These are phyloP conservation scores for Globisporangium canariense DNA, from an alignment of 352 stramenopile species.

Conservation along the genomic window DNA sequence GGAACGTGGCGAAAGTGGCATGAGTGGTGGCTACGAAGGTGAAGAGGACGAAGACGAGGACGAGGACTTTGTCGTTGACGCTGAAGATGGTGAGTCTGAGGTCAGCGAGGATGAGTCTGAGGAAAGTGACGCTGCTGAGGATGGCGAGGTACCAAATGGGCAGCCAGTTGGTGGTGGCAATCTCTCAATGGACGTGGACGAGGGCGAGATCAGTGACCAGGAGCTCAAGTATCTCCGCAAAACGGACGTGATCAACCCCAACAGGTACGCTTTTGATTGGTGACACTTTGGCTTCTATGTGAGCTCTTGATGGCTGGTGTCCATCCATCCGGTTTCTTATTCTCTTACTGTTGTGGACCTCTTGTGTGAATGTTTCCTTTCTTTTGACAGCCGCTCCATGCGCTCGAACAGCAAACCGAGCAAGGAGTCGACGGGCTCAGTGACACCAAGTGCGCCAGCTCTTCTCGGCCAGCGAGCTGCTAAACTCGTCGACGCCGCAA, in stretches of 20 bases:
- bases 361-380: neutral
- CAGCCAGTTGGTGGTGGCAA: slow-evolving; percentile 4
- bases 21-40: neutral
- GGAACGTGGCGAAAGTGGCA: slow-evolving; percentile 12
- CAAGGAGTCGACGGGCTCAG: no score
- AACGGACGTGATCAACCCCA: slow-evolving; percentile 46
- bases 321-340: neutral
- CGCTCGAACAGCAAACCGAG: slow-evolving; percentile 19
- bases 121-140: slow-evolving; percentile 11
- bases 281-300: neutral
- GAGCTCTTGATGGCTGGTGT: neutral
- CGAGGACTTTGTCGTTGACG: slow-evolving; percentile 46
- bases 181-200: slow-evolving; percentile 15
- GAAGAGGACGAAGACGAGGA: slow-evolving; percentile 39
- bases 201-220: slow-evolving; percentile 20
- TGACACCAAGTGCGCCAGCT: neutral
- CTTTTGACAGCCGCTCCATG: slow-evolving; percentile 20
- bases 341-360: neutral
- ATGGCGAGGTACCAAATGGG: neutral
- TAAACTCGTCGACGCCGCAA: slow-evolving; percentile 31
- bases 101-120: slow-evolving; percentile 17
- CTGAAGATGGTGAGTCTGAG: slow-evolving; percentile 22
- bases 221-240: slow-evolving; percentile 49
- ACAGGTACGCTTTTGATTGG: slow-evolving; percentile 27
- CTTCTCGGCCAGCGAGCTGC: slow-evolving; percentile 39